A percentile compares a stretch with the other conserved stretches of the same genome.
These are phyloP conservation scores for Plasmopara muralis DNA, from an alignment of 352 stramenopile species.

Conservation along the genomic window DNA sequence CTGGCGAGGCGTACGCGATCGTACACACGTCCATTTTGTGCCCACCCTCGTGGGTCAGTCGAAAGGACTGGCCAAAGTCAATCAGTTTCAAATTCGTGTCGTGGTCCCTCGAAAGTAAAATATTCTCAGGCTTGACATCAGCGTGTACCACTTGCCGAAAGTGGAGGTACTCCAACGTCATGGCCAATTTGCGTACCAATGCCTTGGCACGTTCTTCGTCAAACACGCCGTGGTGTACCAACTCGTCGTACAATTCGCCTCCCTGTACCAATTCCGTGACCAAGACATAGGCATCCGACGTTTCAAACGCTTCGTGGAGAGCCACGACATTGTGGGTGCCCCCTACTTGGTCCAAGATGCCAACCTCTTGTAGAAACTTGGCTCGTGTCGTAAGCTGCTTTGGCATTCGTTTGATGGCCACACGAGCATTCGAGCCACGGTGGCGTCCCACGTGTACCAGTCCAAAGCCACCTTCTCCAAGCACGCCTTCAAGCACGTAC, in stretches of 20 bases:
- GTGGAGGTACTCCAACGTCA: slow-evolving; percentile 37
- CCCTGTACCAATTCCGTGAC: slow-evolving; percentile 50
- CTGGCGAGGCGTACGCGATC: slow-evolving; percentile 34
- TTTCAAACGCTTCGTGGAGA: slow-evolving; percentile 53
- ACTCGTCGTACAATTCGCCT: slow-evolving; percentile 44
- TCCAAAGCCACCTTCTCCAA: slow-evolving; percentile 46
- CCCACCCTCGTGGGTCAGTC: slow-evolving; percentile 11
- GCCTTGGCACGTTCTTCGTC: slow-evolving; percentile 27
- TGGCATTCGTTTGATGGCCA: slow-evolving; percentile 51
- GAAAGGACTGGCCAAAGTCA: slow-evolving; percentile 76
- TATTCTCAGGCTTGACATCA: slow-evolving; percentile 56
- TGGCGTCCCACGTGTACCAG: slow-evolving; percentile 40
- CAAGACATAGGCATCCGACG: slow-evolving; percentile 42
- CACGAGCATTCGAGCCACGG: slow-evolving; percentile 31
- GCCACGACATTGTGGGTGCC: slow-evolving; percentile 38
- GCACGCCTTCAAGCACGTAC: slow-evolving; percentile 40
- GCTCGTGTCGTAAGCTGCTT: slow-evolving; percentile 39
- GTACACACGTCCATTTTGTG: slow-evolving; percentile 25
- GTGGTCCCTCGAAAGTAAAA: slow-evolving; percentile 26
- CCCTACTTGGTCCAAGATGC: slow-evolving; percentile 37
- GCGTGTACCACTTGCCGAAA: slow-evolving; percentile 40
- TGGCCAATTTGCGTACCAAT: slow-evolving; percentile 33
- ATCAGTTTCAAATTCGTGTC: slow-evolving; percentile 48
- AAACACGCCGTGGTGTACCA: slow-evolving; percentile 40
- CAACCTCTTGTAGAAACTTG: slow-evolving; percentile 51